A percentile compares a stretch with the other conserved stretches of the same genome.
Evolutionary conservation across 2,329 filamentous ascomycete genomes (phyloP).

Genomic region (Cadophora malorum): DNA sequence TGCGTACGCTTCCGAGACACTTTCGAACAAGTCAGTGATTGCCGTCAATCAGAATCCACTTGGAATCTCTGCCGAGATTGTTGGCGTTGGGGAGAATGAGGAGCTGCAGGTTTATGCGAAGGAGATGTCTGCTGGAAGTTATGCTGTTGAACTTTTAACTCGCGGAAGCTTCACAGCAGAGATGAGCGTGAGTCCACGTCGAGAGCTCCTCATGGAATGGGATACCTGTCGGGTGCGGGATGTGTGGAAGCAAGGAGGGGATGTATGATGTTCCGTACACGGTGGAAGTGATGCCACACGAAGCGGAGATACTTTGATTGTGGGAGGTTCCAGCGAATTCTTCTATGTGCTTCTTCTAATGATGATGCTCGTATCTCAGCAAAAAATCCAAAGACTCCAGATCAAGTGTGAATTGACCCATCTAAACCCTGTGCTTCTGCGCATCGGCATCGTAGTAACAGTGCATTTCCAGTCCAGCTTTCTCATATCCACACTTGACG

Average conservation of each 20-base stretch:
- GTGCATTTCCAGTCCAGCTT: constrained; percentile 93
- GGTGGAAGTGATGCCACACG: constrained; percentile 35
- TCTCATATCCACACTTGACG: constrained; percentile 93
- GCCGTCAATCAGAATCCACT: constrained; percentile 46
- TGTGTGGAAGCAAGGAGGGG: constrained; percentile 37
- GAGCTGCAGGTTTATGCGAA: constrained; percentile 35
- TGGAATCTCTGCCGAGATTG: constrained; percentile 38
- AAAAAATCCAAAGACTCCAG: too few species aligned
- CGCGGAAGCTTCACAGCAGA: constrained; percentile 32
- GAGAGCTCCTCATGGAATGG: constrained; percentile 33
- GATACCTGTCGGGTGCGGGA: constrained; percentile 33
- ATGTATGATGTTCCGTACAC: constrained; percentile 36
- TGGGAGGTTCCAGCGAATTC: constrained; percentile 20
- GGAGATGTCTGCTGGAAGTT: constrained; percentile 34
- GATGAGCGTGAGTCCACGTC: constrained; percentile 33
- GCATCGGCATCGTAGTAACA: constrained; percentile 71
- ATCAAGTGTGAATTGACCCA: background rate
- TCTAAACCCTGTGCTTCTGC: constrained; percentile 25
- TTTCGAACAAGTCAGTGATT: constrained; percentile 46
- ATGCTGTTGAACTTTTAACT: constrained; percentile 35
- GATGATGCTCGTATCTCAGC: background rate
- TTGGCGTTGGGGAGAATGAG: constrained; percentile 24
- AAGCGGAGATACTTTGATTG: constrained; percentile 35
- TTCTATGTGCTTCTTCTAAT: background rate
- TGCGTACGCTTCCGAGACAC: constrained; percentile 32